These are phyloP conservation scores for Backusella psychrophila DNA, from an alignment of 192 early-diverging fungal species.

Conservation along the genomic window DNA sequence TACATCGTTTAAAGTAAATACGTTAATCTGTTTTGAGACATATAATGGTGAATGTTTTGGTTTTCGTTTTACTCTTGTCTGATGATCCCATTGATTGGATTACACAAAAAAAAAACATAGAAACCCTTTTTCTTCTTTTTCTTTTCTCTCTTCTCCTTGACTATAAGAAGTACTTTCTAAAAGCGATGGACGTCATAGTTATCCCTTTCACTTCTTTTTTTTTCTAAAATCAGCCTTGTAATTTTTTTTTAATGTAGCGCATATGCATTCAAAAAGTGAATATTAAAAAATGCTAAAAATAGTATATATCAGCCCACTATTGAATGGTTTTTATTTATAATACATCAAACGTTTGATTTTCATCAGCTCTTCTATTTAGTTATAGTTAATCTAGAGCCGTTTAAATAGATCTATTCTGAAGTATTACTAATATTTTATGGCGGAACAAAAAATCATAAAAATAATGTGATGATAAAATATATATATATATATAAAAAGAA, in stretches of 20 bases:
- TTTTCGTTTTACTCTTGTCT: background rate
- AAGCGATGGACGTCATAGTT: background rate
- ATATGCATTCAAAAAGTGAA: background rate
- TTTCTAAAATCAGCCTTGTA: background rate
- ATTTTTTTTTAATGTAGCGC: background rate
- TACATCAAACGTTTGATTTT: background rate
- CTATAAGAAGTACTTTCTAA: background rate
- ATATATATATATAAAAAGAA: background rate
- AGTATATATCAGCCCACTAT: background rate
- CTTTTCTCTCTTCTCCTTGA: background rate
- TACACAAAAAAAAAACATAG: background rate
- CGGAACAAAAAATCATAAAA: background rate
- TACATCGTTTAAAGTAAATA: background rate
- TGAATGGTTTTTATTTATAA: background rate
- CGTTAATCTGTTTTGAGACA: background rate
- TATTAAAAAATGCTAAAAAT: conserved; percentile 4
- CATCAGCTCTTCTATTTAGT: background rate
- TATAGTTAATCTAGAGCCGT: background rate
- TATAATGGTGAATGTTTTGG: background rate
- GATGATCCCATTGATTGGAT: background rate
- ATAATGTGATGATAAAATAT: too few relatives aligned
- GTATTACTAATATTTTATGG: background rate
- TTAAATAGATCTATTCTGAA: background rate
- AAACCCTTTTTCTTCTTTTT: background rate
- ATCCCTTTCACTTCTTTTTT: background rate